Base-by-base conservation (phyloP, 768 basidiomycete species). In the Calocybe cyanea region DNA sequence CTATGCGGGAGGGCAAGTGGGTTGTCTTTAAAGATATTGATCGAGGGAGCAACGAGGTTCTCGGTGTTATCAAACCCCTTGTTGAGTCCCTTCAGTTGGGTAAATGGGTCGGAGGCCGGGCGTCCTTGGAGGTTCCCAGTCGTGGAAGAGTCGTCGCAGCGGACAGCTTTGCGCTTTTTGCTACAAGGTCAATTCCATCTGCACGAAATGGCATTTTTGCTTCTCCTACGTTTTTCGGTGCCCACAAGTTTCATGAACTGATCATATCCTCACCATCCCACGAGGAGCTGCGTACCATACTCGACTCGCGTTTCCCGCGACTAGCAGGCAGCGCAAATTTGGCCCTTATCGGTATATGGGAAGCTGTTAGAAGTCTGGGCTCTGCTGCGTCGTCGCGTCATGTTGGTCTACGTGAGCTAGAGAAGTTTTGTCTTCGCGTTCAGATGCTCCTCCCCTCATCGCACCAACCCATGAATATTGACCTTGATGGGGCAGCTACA, bases 1-100 rank as follows among this genome's bases (percentile, higher is more conserved):
- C 94, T 0, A 84, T 98, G 77, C 76, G 81, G 33, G 85, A 90
- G 57, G 96, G 96, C 2, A 80, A 81, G 59, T 97, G 94, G 94
- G 72, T 98, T 2, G 81, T 98, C 8, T 77, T 99, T 37, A 84
- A 96, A 59, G 92, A 97, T 59, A 80, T 97, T 33, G 96, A 99
- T 63, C 78, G 84, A 38, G 95, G 85, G 14, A 90, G 89, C 52
- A 83, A 72, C 49, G 96, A 99, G 58, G 85, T 98, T 2, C 76
- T 98, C 4, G 90, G 89, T 0, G 77, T 90, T 39, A 72, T 98
- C 54, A 85, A 92, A 41, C 86, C 91, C 2, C 76, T 98, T 9
- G 74, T 86, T 0, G 87, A 96, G 58, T 92, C 81, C 13, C 65
- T 85, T 23, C 68, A 77, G 3, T 61, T 74, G 14, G 80, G 80